Conservation (phyloP, 1,284 basidiomycete species). For the Cutaneotrichosporon daszewskae region DNA sequence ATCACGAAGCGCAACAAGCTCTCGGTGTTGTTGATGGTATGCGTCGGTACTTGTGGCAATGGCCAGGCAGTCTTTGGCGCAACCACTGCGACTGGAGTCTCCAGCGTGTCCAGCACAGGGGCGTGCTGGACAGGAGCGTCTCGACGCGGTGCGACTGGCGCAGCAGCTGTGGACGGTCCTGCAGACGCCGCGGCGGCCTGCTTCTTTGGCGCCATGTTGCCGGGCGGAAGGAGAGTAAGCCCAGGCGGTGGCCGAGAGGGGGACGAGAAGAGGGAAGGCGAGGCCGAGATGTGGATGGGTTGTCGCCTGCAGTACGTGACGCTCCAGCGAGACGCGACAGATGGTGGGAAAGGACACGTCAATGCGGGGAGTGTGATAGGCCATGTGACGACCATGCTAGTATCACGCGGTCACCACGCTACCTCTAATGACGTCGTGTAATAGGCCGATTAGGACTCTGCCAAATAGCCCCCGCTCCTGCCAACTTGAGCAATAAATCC, state of each 20-base stretch:
- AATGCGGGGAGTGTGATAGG: neutral
- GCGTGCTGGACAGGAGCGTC: neutral
- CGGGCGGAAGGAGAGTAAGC: neutral
- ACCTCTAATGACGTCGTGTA: too few species aligned
- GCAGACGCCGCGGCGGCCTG: conserved; percentile 3
- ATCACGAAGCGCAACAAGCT: conserved; percentile 81
- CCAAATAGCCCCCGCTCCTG: too few species aligned
- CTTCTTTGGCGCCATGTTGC: conserved; percentile 1
- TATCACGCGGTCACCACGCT: neutral
- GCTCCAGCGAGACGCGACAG: conserved; percentile 1
- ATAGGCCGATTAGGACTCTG: too few species aligned
- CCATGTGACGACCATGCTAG: neutral
- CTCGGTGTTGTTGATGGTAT: conserved; percentile 70
- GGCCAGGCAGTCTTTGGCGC: conserved; percentile 37
- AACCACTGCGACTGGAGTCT: neutral
- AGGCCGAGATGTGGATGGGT: neutral
- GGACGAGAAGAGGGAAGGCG: neutral
- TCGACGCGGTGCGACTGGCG: too few species aligned
- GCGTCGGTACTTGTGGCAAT: conserved; percentile 47
- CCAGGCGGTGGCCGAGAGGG: too few species aligned
- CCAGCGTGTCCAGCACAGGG: neutral
- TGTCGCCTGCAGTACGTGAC: neutral
- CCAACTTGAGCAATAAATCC: too few species aligned
- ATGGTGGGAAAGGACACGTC: neutral
- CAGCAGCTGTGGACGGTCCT: neutral